Conservation (phyloP, 352 stramenopile species). For the Pythium rishiriense region DNA sequence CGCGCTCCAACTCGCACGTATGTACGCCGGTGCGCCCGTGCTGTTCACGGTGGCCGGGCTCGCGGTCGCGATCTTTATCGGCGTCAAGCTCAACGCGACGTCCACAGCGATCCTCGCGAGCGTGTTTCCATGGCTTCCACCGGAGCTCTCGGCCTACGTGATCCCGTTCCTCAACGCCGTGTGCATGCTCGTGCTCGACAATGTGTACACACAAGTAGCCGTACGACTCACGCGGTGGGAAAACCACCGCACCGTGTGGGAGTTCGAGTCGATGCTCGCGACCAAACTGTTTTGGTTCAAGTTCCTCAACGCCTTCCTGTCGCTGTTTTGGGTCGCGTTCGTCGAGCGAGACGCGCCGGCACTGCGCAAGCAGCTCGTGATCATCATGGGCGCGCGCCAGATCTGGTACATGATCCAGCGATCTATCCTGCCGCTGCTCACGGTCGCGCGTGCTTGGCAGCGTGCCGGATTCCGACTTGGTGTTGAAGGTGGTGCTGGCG, state of each 20-base stretch:
- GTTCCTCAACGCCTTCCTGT: conserved; percentile 82
- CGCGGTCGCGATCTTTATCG: conserved; percentile 60
- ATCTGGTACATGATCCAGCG: conserved; percentile 63
- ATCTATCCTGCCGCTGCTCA: conserved; percentile 52
- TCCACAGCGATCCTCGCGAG: conserved; percentile 30
- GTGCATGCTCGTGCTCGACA: conserved; percentile 72
- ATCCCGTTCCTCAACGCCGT: conserved; percentile 66
- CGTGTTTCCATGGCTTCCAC: conserved; percentile 41
- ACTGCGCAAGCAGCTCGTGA: conserved; percentile 64
- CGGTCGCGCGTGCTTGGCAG: conserved; percentile 34
- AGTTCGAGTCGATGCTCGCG: conserved; percentile 79
- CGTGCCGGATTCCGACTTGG: background rate
- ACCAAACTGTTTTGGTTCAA: conserved; percentile 83
- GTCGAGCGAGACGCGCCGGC: conserved; percentile 48
- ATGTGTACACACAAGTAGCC: conserved; percentile 67
- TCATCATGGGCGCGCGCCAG: conserved; percentile 72
- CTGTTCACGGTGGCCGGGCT: conserved; percentile 54
- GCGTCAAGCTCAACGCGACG: conserved; percentile 42
- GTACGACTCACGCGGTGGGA: conserved; percentile 65
- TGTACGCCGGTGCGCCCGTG: conserved; percentile 58
- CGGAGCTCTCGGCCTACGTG: conserved; percentile 45
- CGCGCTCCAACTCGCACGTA: conserved; percentile 54
- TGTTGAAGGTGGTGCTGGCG: too few species aligned
- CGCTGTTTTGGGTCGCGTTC: conserved; percentile 79
- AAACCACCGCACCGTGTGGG: conserved; percentile 77